These are phyloP conservation scores for Saussurea involucrata DNA, from an alignment of 129 eudicot genomes.

Conservation along the genomic window DNA sequence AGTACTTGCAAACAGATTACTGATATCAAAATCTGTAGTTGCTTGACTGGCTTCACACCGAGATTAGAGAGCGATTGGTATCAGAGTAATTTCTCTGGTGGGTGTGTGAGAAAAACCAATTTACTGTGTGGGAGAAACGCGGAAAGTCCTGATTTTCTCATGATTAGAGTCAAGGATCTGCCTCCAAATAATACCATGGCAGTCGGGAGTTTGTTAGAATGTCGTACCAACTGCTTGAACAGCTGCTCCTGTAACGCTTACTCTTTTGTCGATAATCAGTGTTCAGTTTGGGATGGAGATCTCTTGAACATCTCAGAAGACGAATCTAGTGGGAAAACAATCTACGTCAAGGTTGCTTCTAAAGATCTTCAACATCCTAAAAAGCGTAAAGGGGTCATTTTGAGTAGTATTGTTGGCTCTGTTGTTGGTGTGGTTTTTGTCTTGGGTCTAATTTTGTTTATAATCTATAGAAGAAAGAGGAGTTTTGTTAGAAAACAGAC, in stretches of 20 bases:
- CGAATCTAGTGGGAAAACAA: conserved; percentile 34
- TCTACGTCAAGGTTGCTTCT: conserved; percentile 51
- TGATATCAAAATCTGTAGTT: conserved; percentile 48
- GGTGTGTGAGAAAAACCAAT: conserved; percentile 44
- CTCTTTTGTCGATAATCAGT: conserved; percentile 29
- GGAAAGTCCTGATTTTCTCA: conserved; percentile 25
- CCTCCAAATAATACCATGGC: conserved; percentile 22
- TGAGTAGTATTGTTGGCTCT: conserved; percentile 34
- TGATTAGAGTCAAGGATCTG: background rate
- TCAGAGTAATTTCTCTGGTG: conserved; percentile 59
- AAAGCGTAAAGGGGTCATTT: conserved; percentile 12
- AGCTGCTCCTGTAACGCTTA: conserved; percentile 61
- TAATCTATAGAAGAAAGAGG: conserved; percentile 12
- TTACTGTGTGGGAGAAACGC: conserved; percentile 34
- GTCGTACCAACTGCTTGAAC: conserved; percentile 39
- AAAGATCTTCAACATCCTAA: conserved; percentile 34
- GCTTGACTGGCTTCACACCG: conserved; percentile 41
- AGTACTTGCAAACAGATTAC: conserved; percentile 43
- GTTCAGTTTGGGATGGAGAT: conserved; percentile 51
- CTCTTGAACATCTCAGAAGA: conserved; percentile 44
- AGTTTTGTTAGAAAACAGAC: background rate
- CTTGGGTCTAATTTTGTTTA: conserved; percentile 15
- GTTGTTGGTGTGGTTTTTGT: conserved; percentile 20
- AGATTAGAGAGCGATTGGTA: conserved; percentile 38
- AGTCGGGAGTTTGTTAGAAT: conserved; percentile 29